Evolutionary conservation across 805 yeast genomes (phyloP).

Genomic region (Starmera quercuum): DNA sequence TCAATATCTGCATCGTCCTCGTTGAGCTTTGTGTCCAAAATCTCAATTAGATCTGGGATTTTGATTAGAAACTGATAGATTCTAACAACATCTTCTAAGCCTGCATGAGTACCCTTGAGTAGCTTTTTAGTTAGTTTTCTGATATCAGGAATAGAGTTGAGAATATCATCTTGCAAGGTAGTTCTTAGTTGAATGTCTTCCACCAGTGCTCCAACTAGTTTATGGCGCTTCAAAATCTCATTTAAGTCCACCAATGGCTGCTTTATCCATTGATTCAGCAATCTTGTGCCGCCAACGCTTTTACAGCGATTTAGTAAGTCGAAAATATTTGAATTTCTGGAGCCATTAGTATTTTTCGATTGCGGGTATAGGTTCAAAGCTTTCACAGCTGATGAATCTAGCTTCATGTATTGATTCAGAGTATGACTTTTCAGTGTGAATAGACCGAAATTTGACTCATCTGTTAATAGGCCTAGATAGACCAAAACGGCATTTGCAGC

Average conservation of each 20-base stretch:
- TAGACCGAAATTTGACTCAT: conserved; percentile 45
- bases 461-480: conserved; percentile 59
- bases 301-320: conserved; percentile 86
- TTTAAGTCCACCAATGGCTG: conserved; percentile 75
- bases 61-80: conserved; percentile 71
- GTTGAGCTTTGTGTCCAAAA: conserved; percentile 36
- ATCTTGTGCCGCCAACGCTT: conserved; percentile 80
- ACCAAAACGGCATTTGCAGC: conserved; percentile 62
- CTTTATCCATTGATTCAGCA: conserved; percentile 89
- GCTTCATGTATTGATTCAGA: conserved; percentile 74
- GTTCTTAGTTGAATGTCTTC: conserved; percentile 63
- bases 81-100: conserved; percentile 83
- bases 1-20: conserved; percentile 22
- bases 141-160: conserved; percentile 76
- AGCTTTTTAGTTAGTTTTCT: conserved; percentile 68
- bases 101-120: conserved; percentile 37
- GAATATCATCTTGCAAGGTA: conserved; percentile 55
- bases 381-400: conserved; percentile 84
- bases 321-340: conserved; percentile 54
- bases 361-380: conserved; percentile 82
- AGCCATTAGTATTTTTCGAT: conserved; percentile 21
- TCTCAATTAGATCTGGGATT: conserved; percentile 59
- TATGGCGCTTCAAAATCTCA: conserved; percentile 61
- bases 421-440: conserved; percentile 59
- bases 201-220: conserved; percentile 66